Percentiles rank a stretch among this genome's conserved stretches.
Evolutionary conservation across 176 grass and related monocot species (phyloP).

Genomic region (Canna indica): DNA sequence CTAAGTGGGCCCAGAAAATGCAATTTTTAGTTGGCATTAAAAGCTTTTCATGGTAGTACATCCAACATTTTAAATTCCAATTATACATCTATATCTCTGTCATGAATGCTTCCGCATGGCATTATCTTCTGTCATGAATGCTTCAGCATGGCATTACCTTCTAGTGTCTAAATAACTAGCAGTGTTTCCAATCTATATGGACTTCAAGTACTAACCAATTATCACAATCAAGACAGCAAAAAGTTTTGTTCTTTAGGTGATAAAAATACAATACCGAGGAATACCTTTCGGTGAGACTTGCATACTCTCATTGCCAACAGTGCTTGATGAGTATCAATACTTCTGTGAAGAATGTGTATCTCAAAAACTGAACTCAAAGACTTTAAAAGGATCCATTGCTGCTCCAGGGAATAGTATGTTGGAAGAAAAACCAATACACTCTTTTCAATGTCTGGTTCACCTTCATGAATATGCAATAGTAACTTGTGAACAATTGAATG

Average conservation of each 20-base stretch:
- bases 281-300: conserved; percentile 69
- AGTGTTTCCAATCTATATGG: not conserved
- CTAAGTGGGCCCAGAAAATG: no score
- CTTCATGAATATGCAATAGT: conserved; percentile 57
- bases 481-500: conserved; percentile 59
- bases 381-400: conserved; percentile 63
- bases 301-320: conserved; percentile 62
- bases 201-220: not conserved
- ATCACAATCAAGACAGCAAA: conserved; percentile 3
- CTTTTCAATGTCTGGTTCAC: conserved; percentile 54
- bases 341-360: conserved; percentile 82
- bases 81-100: no score
- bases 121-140: not conserved
- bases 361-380: conserved; percentile 42
- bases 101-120: not conserved
- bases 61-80: no score
- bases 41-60: no score
- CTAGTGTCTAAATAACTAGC: not conserved
- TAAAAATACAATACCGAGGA: not conserved
- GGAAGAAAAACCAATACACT: conserved; percentile 96
- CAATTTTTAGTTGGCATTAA: no score
- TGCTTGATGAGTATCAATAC: conserved; percentile 81
- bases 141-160: not conserved
- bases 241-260: not conserved
- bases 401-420: conserved; percentile 81